Base-by-base conservation (phyloP, 2,329 filamentous ascomycete genomes). In the Sporothrix dimorphospora region DNA sequence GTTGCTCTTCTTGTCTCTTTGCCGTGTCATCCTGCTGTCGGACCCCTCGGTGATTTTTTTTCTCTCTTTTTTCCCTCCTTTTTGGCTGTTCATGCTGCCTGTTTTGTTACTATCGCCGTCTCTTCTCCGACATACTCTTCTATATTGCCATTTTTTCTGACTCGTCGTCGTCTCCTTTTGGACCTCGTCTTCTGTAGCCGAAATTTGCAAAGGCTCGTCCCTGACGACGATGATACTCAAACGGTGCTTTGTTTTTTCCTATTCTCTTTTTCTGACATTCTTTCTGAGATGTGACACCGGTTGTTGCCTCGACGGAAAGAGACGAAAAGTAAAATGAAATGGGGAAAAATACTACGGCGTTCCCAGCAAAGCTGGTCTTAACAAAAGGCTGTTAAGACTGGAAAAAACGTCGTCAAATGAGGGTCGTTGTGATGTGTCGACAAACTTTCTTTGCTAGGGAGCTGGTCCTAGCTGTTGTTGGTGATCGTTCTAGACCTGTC, bases 271-370 rank as follows among this genome's bases (percentile, higher is more conserved):
- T 30, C 24, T 11, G 8, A 5, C 27, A 11, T 27, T 30, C 30
- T 40, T 30, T 65, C 21, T 45, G 59, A 45, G 12, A 45, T 65
- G 38, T 65, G 38, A 65, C 59, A 65, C 59, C 59, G 59, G 59
- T n/a, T 45, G 59, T 65, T 45, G 59, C 40, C 40, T 65, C 59
- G 59, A 65, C 30, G 38, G 38, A 24, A 3, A 24, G 21, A n/a
- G n/a, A n/a, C n/a, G n/a, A n/a, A n/a, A 27, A 42, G 40, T 65
- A 24, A 65, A 45, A 45, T 65, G 51, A 55, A 55, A 21, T 53
- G 59, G 38, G 40, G 38, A n/a, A 45, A 27, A 12, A 40, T 61
- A 19, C 57, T 11, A 40, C 30, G 7, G 8, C 57, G 21, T 65
- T 65, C 59, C 59, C 59, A 65, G 59, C 5, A 45, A 19, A 65